Evolutionary conservation across 176 grass and related monocot species (phyloP).

Genomic region (Cenchrus americanus): DNA sequence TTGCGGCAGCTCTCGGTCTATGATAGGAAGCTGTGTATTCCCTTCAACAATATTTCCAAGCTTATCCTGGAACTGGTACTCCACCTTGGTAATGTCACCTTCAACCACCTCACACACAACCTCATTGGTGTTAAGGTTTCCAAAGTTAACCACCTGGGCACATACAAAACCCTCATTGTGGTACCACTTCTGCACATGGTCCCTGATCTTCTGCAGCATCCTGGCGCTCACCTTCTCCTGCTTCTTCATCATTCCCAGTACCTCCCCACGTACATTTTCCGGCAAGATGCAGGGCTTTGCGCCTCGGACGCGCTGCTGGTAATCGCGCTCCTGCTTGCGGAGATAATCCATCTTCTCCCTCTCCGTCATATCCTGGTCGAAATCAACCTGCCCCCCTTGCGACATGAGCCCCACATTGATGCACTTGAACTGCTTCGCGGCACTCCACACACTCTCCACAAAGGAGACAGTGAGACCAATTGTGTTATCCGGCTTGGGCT

Average conservation of each 20-base stretch:
- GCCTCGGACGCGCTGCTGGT: constrained; percentile 67
- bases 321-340: constrained; percentile 86
- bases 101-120: constrained; percentile 95
- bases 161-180: constrained; percentile 92
- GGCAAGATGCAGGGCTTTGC: constrained; percentile 76
- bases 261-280: constrained; percentile 65
- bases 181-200: constrained; percentile 93
- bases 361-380: constrained; percentile 94
- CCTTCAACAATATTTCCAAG: constrained; percentile 88
- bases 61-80: constrained; percentile 94
- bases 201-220: constrained; percentile 91
- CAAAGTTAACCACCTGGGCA: constrained; percentile 91
- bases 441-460: constrained; percentile 81
- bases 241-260: constrained; percentile 76
- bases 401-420: constrained; percentile 92
- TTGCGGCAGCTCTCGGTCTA: constrained; percentile 72
- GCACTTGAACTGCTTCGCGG: constrained; percentile 81
- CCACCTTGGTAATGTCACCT: constrained; percentile 84
- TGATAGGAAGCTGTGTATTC: constrained; percentile 76
- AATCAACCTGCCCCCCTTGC: constrained; percentile 73
- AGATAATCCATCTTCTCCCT: constrained; percentile 95
- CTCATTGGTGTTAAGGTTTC: constrained; percentile 89
- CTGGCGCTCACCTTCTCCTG: constrained; percentile 82
- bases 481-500: constrained; percentile 90
- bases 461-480: constrained; percentile 80